phyloP scores from a whole-genome alignment of 2,329 filamentous ascomycete species.

The Ceratocystis papillata region DNA sequence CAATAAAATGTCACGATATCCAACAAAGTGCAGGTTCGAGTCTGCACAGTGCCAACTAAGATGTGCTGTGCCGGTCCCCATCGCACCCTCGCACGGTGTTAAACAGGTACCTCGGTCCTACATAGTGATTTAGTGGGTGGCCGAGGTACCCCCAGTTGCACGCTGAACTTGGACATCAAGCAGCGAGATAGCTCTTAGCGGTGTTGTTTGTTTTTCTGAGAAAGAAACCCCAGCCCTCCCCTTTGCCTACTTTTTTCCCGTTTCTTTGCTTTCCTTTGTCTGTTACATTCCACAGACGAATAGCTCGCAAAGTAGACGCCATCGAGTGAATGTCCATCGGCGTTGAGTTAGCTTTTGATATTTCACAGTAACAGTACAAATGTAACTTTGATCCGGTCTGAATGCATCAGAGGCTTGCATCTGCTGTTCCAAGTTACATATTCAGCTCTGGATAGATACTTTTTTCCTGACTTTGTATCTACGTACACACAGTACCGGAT shows the following conservation, averaged over 20 bases:
- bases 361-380: background rate
- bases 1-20: slow-evolving; percentile 5
- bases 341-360: background rate
- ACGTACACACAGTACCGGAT: slow-evolving; percentile 2
- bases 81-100: background rate
- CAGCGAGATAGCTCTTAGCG: too few relatives aligned
- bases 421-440: background rate
- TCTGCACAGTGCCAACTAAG: background rate
- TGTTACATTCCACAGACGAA: too few relatives aligned
- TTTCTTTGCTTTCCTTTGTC: too few relatives aligned
- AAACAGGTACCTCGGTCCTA: background rate
- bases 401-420: background rate
- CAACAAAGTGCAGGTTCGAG: background rate
- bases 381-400: too few relatives aligned
- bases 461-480: background rate
- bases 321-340: too few relatives aligned
- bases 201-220: too few relatives aligned
- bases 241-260: too few relatives aligned
- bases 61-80: background rate
- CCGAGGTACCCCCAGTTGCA: background rate
- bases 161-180: background rate
- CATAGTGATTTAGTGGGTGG: background rate
- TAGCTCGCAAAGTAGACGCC: too few relatives aligned
- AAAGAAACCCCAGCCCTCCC: too few relatives aligned
- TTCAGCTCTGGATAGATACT: slow-evolving; percentile 10